These are phyloP conservation scores for Haematococcus lacustris DNA, from an alignment of 139 green algal species.

Conservation along the genomic window DNA sequence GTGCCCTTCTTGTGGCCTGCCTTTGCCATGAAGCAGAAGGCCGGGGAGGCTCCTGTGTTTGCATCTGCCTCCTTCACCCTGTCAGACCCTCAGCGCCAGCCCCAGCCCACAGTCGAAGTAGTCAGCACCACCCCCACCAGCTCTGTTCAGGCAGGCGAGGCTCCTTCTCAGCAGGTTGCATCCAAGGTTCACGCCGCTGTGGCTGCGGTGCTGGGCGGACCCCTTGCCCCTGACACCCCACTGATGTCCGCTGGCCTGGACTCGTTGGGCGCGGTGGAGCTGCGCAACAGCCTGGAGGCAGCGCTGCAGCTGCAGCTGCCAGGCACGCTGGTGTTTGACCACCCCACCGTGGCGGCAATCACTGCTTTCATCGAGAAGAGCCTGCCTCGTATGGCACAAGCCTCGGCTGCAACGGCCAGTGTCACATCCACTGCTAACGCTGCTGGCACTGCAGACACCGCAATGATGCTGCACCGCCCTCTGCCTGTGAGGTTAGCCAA, in stretches of 20 bases:
- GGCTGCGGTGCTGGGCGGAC: slow-evolving; percentile 12
- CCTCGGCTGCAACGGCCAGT: no score
- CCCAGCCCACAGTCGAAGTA: no score
- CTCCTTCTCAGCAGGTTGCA: background rate
- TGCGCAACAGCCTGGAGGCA: slow-evolving; percentile 46
- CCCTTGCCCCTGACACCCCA: slow-evolving; percentile 32
- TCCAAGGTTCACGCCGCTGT: background rate
- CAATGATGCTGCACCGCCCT: no score
- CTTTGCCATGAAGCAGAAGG: background rate
- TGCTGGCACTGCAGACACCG: no score
- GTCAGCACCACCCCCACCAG: background rate
- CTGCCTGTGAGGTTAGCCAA: no score
- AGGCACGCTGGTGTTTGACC: slow-evolving; percentile 65
- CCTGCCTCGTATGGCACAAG: no score
- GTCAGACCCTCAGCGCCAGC: no score
- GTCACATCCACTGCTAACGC: no score
- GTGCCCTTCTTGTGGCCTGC: slow-evolving; percentile 36
- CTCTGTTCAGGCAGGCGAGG: background rate
- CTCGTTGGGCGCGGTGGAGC: slow-evolving; percentile 51
- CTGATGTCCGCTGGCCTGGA: slow-evolving; percentile 60
- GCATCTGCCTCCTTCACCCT: no score
- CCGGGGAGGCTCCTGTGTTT: background rate
- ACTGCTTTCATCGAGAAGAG: background rate
- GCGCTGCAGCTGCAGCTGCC: slow-evolving; percentile 29
- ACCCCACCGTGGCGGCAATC: slow-evolving; percentile 53